Percentiles rank a stretch among this genome's conserved stretches.
Conservation (phyloP, 106 monocot species). For the Dendrobium officinale region DNA sequence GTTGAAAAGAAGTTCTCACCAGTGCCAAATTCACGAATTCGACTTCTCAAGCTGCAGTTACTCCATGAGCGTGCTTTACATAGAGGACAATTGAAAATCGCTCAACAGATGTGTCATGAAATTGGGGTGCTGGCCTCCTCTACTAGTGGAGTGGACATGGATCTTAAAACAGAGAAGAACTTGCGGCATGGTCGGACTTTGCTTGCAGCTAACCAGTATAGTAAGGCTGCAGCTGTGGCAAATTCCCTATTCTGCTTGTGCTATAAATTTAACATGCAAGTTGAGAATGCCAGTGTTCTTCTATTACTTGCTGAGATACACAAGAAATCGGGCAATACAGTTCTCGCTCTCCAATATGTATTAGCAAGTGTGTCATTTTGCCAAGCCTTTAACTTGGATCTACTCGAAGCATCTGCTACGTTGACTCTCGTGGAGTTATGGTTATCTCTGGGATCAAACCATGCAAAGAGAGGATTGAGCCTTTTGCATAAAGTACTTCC, state of each 20-base stretch:
- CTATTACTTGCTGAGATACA: conserved; percentile 92
- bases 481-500: conserved; percentile 59
- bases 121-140: conserved; percentile 69
- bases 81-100: conserved; percentile 78
- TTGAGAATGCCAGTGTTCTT: conserved; percentile 87
- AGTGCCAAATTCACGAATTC: conserved; percentile 60
- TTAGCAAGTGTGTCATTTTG: conserved; percentile 90
- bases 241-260: conserved; percentile 76
- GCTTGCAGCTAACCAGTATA: conserved; percentile 84
- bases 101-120: conserved; percentile 76
- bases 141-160: conserved; percentile 78
- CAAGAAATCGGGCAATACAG: conserved; percentile 91
- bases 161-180: conserved; percentile 78
- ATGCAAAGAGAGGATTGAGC: conserved; percentile 58
- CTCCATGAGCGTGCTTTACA: conserved; percentile 88
- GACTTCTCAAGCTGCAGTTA: conserved; percentile 72
- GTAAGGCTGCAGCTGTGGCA: conserved; percentile 77
- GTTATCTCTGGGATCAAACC: conserved; percentile 76
- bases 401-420: conserved; percentile 88
- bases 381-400: conserved; percentile 88
- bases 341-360: conserved; percentile 78
- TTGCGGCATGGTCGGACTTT: conserved; percentile 85
- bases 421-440: conserved; percentile 80
- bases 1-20: conserved; percentile 70
- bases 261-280: conserved; percentile 87